These are phyloP conservation scores for Elongisporangium senticosum DNA, from an alignment of 352 stramenopile genomes.

Conservation along the genomic window DNA sequence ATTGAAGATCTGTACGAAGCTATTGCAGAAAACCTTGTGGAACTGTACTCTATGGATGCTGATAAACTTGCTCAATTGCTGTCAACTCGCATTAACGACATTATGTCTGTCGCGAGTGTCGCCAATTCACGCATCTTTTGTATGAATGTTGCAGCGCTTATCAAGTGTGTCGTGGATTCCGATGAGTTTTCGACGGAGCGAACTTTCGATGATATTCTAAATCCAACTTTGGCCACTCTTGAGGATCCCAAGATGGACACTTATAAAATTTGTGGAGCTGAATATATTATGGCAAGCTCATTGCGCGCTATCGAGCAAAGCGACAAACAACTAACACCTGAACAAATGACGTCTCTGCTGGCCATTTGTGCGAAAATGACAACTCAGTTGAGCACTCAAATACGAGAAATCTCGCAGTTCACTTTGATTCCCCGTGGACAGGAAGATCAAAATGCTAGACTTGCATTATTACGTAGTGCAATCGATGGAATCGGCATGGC, in stretches of 20 bases:
- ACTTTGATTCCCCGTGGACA: conserved; percentile 28
- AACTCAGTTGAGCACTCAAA: conserved; percentile 15
- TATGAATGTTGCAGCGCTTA: conserved; percentile 28
- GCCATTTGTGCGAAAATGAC: conserved; percentile 23
- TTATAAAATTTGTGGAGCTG: conserved; percentile 11
- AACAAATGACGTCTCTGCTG: conserved; percentile 19
- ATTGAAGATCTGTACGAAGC: conserved; percentile 24
- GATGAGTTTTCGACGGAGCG: conserved; percentile 10
- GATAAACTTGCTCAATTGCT: conserved; percentile 22
- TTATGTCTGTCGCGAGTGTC: conserved; percentile 17
- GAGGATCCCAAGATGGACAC: conserved; percentile 2
- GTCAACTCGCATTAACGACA: conserved; percentile 8
- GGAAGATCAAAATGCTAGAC: conserved; percentile 28
- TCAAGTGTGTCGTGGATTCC: conserved; percentile 17
- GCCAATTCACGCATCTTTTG: conserved; percentile 28
- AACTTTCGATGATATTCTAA: conserved; percentile 17
- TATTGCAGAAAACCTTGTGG: conserved; percentile 26
- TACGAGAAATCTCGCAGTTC: conserved; percentile 28
- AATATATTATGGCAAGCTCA: conserved; percentile 37
- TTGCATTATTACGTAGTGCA: conserved; percentile 31
- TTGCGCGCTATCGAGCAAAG: conserved; percentile 17
- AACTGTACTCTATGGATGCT: conserved; percentile 24
- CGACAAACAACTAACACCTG: neutral
- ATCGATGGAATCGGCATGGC: conserved; percentile 34
- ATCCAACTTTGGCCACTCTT: conserved; percentile 14